Evolutionary conservation across 352 stramenopile genomes (phyloP), one percentile per base, ranked within the genome.

Genomic region (Phytophthora multivora): DNA sequence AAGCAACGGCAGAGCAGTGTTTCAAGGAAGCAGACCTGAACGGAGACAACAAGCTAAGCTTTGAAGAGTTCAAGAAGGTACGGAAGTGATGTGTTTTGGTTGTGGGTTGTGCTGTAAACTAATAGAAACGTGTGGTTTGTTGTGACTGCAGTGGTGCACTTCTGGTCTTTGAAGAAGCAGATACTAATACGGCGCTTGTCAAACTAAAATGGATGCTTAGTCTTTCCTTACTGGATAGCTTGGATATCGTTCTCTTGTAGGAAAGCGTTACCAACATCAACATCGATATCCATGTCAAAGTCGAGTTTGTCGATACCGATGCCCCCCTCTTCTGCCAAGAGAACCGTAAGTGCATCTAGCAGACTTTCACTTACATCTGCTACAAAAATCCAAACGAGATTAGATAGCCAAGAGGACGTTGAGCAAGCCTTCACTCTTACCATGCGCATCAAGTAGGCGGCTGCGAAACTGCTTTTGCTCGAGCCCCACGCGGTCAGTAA

Each of bases 1-100:
- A 71, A 10, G 83, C 88, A 45, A 96, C 86, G 26, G 86, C 86
- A 46, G 81, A 65, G 13, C 81, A 95, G 63, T 95, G 89, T 63
- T 97, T 97, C 58, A 89, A 89, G 38, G 79, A 94, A 46, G 85
- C 86, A 7, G 86, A 95, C 50, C 58, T 95, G 25, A 93, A 95
- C 48, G 73, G 87, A 46, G 86, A 96, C 64, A 78, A 85, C 51
- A 90, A 93, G 54, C 73, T 96, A 31, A 93, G 82, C 73, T 96
- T 96, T 51, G 86, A 94, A 48, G 84, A 95, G 48, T 97, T 96
- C 66, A 95, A 95, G 54, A 91, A 95, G 86, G 86, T 95, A 75
- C 23, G 42, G 26, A 48, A 16, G 13, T 33, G 16, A 46, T 61
- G 23, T 5, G 25, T 3, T 28, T 49, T 18, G 30, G 21, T 13